phyloP scores from a whole-genome alignment of 208 protist species.

The Crithidia thermophila region DNA sequence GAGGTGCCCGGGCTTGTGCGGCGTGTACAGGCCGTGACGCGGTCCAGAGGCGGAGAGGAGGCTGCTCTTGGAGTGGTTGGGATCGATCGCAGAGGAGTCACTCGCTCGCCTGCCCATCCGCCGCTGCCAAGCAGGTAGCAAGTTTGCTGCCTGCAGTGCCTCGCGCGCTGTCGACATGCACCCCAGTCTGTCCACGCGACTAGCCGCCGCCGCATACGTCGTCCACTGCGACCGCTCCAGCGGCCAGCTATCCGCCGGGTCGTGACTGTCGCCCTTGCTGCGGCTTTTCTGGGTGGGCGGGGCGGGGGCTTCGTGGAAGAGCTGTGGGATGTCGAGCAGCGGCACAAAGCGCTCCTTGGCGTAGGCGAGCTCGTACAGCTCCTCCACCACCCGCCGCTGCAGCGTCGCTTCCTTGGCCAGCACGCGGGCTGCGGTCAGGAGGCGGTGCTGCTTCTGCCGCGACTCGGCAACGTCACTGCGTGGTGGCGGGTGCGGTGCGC shows the following conservation, averaged over 20 bases:
- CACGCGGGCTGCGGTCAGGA: constrained; percentile 42
- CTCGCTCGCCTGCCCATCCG: constrained; percentile 13
- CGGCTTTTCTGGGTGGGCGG: no score
- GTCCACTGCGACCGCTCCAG: constrained; percentile 27
- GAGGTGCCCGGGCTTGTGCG: neutral
- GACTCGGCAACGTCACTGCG: neutral
- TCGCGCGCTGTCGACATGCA: constrained; percentile 34
- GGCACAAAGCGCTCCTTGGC: constrained; percentile 48
- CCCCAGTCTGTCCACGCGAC: constrained; percentile 19
- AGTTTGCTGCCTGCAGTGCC: constrained; percentile 6
- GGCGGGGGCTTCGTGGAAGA: no score
- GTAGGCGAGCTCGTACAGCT: constrained; percentile 44
- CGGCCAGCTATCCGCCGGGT: constrained; percentile 30
- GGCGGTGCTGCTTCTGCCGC: constrained; percentile 36
- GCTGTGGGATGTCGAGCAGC: constrained; percentile 41
- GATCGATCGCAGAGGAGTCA: neutral
- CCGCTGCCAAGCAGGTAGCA: constrained; percentile 31
- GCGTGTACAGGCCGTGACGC: neutral
- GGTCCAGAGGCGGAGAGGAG: neutral
- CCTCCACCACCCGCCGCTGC: constrained; percentile 38
- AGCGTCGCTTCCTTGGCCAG: constrained; percentile 44
- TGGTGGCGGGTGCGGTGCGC: neutral
- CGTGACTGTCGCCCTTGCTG: no score
- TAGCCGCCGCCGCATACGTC: neutral
- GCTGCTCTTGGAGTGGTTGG: neutral